A percentile compares a stretch with the other conserved stretches of the same genome.
phyloP scores from a whole-genome alignment of 2,329 filamentous ascomycete species.

The Nannizzia gypsea region DNA sequence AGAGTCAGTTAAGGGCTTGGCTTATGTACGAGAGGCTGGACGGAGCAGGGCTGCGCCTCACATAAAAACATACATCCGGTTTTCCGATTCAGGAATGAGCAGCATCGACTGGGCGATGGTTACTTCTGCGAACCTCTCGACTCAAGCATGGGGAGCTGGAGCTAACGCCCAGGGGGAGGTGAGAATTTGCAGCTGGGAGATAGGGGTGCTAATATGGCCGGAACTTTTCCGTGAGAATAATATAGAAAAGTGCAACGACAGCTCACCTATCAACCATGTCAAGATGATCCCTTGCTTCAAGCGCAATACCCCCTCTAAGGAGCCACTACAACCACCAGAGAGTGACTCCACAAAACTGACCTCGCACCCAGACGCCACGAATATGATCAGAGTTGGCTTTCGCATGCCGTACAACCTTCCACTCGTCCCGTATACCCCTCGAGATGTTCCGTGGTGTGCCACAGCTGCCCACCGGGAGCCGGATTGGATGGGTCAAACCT shows the following conservation, averaged over 20 bases:
- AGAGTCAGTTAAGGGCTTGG: neutral
- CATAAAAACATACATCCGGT: slow-evolving; percentile 79
- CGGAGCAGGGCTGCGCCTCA: slow-evolving; percentile 66
- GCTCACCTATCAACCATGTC: slow-evolving; percentile 19
- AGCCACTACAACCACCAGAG: slow-evolving; percentile 3
- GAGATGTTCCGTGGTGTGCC: slow-evolving; percentile 68
- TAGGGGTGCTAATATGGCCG: slow-evolving; percentile 76
- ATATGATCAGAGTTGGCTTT: slow-evolving; percentile 46
- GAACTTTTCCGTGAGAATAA: slow-evolving; percentile 32
- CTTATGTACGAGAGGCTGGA: slow-evolving; percentile 40
- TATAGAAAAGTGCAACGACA: neutral
- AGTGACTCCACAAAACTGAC: neutral
- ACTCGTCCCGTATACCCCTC: slow-evolving; percentile 49
- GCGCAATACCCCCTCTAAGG: slow-evolving; percentile 41
- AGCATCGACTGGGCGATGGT: slow-evolving; percentile 71
- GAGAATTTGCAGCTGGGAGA: slow-evolving; percentile 68
- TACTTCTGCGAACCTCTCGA: slow-evolving; percentile 84
- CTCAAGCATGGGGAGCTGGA: slow-evolving; percentile 80
- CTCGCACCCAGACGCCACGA: neutral
- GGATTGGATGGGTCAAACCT: slow-evolving; percentile 46
- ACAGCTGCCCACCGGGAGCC: slow-evolving; percentile 47
- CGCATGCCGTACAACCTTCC: slow-evolving; percentile 77
- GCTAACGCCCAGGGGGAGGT: slow-evolving; percentile 51
- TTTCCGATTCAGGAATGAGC: slow-evolving; percentile 29
- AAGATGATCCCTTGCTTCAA: slow-evolving; percentile 60